Conservation (phyloP, 1,284 basidiomycete species). For the Paramarasmius palmivorus region DNA sequence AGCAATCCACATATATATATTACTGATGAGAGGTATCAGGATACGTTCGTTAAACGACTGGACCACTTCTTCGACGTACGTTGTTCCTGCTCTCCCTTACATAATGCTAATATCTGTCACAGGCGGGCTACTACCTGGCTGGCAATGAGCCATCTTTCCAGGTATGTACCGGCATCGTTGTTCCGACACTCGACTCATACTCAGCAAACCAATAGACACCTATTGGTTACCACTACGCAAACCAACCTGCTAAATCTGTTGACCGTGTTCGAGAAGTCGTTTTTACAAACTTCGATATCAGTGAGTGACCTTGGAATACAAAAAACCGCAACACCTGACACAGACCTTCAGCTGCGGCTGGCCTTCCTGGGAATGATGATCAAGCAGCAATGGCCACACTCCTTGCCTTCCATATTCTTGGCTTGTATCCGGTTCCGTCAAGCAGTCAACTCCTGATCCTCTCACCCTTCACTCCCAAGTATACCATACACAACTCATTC, state of each 20-base stretch:
- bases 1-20: not conserved
- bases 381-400: conserved; percentile 70
- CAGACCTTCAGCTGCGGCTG: conserved; percentile 33
- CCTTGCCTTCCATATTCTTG: conserved; percentile 62
- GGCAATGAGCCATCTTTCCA: conserved; percentile 69
- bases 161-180: conserved; percentile 27
- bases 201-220: conserved; percentile 40
- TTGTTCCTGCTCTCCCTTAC: conserved; percentile 1
- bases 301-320: conserved; percentile 28
- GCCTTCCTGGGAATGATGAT: conserved; percentile 66
- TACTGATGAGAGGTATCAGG: conserved; percentile 23
- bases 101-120: conserved; percentile 13
- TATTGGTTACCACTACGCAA: conserved; percentile 58
- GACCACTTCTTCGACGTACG: conserved; percentile 65
- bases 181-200: conserved; percentile 5
- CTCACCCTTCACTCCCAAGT: conserved; percentile 56
- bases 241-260: conserved; percentile 52
- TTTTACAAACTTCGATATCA: conserved; percentile 54
- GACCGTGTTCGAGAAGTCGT: conserved; percentile 55
- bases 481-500: conserved; percentile 56
- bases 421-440: conserved; percentile 63
- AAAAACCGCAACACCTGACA: not conserved
- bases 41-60: conserved; percentile 52
- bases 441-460: conserved; percentile 53
- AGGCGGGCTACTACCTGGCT: conserved; percentile 50